Evolutionary conservation across 2,329 filamentous ascomycete genomes (phyloP), one percentile per base, ranked within the genome.

Genomic region (Eutypa lata): DNA sequence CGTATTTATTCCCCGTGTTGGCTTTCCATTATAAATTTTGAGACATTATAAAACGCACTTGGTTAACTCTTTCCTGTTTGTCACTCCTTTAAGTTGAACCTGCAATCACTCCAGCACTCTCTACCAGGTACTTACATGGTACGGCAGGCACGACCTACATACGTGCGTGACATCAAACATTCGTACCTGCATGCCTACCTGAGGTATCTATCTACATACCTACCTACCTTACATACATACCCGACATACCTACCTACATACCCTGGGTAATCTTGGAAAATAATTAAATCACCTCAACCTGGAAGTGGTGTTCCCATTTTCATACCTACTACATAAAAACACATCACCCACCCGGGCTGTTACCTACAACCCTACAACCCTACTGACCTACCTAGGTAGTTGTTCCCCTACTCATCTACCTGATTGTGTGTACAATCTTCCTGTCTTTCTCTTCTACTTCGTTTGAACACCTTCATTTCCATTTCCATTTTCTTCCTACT

Each of bases 31-130:
- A 19, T 18, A 18, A 19, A 10, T 21, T 19, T 42, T 42, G 44
- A 51, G 50, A 47, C 44, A 51, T 47, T 51, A 42, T 42, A 48
- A 51, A 33, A 42, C 19, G 42, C 22, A 19, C 19, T 4, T 45
- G 13, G 19, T 2, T 24, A 28, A 3, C 19, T 24, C 3, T 13
- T 42, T 13, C 10, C 19, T 22, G 38, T 42, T 42, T 42, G 38
- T 42, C 18, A 18, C 38, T 42, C 38, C 7, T 42, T 14, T 21
- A 42, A 13, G 16, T 5, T 19, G 38, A 18, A 42, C 38, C 18
- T 42, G 38, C 38, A 42, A 42, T 42, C 38, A 42, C 38, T 21
- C n/a, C n/a, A n/a, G n/a, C n/a, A n/a, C n/a, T n/a, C n/a, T n/a
- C n/a, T 31, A 31, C 10, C 26, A 31, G 26, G 26, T 31, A 31